phyloP scores from a whole-genome alignment of 164 flowering plant genomes.

The Piper longum region DNA sequence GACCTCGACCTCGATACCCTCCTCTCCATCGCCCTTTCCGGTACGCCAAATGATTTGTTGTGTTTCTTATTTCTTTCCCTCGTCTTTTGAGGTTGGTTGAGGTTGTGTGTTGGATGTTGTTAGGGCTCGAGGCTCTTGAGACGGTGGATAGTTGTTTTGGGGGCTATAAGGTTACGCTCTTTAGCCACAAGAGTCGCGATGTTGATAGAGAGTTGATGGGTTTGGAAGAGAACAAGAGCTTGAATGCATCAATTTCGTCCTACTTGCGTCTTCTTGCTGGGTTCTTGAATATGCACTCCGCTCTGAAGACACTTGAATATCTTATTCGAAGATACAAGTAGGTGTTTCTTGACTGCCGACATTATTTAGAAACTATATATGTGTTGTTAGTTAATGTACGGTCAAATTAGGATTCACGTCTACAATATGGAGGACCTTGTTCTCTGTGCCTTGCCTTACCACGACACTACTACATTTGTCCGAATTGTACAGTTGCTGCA shows the following conservation, averaged over 20 bases:
- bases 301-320: conserved; percentile 73
- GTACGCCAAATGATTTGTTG: conserved; percentile 14
- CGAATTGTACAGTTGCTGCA: conserved; percentile 60
- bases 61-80: too few species aligned
- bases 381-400: not conserved
- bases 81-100: not conserved
- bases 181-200: conserved; percentile 57
- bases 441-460: conserved; percentile 74
- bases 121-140: conserved; percentile 61
- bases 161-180: conserved; percentile 42
- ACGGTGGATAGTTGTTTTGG: conserved; percentile 41
- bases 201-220: conserved; percentile 60
- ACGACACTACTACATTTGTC: conserved; percentile 82
- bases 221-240: conserved; percentile 46
- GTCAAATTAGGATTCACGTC: conserved; percentile 47
- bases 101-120: conserved; percentile 2
- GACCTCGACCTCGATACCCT: conserved; percentile 67
- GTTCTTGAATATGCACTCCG: conserved; percentile 37
- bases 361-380: not conserved
- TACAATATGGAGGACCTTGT: conserved; percentile 70
- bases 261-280: conserved; percentile 67
- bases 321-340: conserved; percentile 85
- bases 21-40: conserved; percentile 37
- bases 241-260: conserved; percentile 36
- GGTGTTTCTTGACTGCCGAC: not conserved